Evolutionary conservation across 106 monocot genomes (phyloP).

Genomic region (Posidonia australis): DNA sequence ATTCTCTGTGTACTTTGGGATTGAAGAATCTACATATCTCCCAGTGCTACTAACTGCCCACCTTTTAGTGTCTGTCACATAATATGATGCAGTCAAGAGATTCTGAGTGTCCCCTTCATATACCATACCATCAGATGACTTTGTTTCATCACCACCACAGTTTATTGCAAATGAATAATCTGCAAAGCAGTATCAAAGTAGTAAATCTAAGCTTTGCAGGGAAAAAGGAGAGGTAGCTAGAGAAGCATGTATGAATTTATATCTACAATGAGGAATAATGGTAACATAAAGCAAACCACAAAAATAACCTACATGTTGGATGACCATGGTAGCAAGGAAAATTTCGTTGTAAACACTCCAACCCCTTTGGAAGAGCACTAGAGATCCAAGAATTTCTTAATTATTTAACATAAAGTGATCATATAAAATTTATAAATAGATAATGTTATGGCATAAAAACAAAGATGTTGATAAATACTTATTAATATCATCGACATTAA

Average conservation of each 20-base stretch:
- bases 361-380: constrained; percentile 5
- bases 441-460: too few relatives aligned
- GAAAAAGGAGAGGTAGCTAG: too few relatives aligned
- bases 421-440: too few relatives aligned
- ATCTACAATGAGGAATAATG: too few relatives aligned
- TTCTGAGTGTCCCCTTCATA: constrained; percentile 48
- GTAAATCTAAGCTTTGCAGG: too few relatives aligned
- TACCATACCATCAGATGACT: constrained; percentile 28
- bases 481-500: constrained; percentile 44
- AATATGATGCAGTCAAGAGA: constrained; percentile 65
- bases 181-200: constrained; percentile 20
- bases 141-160: constrained; percentile 52
- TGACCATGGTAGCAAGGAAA: constrained; percentile 12
- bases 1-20: constrained; percentile 30
- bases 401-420: too few relatives aligned
- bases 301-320: constrained; percentile 45
- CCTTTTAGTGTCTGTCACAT: constrained; percentile 32
- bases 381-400: not conserved
- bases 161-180: constrained; percentile 70
- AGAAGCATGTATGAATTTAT: not conserved
- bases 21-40: constrained; percentile 37
- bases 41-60: constrained; percentile 85
- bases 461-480: not conserved
- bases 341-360: constrained; percentile 13
- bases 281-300: too few relatives aligned